phyloP scores from a whole-genome alignment of 2,329 filamentous ascomycete genomes.

The Hypomyces rosellus region DNA sequence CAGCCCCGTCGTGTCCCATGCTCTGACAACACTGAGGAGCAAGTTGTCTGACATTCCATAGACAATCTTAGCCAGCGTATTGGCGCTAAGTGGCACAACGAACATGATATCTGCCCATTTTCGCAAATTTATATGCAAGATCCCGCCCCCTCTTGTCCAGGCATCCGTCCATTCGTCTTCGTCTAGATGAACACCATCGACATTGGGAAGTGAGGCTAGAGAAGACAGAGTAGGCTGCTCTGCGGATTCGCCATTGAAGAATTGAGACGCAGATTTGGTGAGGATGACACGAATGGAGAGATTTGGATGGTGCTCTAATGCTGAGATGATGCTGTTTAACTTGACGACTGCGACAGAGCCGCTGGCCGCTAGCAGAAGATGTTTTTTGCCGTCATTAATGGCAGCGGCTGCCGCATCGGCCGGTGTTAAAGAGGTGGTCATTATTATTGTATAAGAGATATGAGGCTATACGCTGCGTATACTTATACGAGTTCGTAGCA shows the following conservation, averaged over 20 bases:
- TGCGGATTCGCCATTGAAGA: conserved; percentile 65
- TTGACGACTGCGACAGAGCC: conserved; percentile 83
- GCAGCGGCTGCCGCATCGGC: conserved; percentile 28
- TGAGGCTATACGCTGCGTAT: no score
- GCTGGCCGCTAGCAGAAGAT: conserved; percentile 36
- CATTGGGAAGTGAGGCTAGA: conserved; percentile 56
- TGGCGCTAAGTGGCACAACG: conserved; percentile 76
- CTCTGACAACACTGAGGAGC: conserved; percentile 66
- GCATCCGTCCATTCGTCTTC: conserved; percentile 76
- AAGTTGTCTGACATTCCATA: conserved; percentile 74
- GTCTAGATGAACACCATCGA: conserved; percentile 77
- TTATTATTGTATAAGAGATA: not conserved
- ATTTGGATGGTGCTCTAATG: conserved; percentile 44
- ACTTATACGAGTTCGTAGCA: no score
- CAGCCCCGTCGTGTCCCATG: conserved; percentile 74
- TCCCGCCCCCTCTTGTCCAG: conserved; percentile 72
- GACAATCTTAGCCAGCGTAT: conserved; percentile 77
- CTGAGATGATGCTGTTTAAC: conserved; percentile 57
- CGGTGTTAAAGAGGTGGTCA: conserved; percentile 14
- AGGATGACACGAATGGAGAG: conserved; percentile 83
- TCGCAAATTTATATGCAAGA: conserved; percentile 85
- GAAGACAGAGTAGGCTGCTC: conserved; percentile 68
- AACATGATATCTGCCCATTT: conserved; percentile 71
- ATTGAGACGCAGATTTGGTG: conserved; percentile 65
- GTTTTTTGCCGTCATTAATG: conserved; percentile 33